A percentile compares a stretch with the other conserved stretches of the same genome.
Conservation (phyloP, 495 filamentous ascomycete species). For the Margaritispora aquatica region DNA sequence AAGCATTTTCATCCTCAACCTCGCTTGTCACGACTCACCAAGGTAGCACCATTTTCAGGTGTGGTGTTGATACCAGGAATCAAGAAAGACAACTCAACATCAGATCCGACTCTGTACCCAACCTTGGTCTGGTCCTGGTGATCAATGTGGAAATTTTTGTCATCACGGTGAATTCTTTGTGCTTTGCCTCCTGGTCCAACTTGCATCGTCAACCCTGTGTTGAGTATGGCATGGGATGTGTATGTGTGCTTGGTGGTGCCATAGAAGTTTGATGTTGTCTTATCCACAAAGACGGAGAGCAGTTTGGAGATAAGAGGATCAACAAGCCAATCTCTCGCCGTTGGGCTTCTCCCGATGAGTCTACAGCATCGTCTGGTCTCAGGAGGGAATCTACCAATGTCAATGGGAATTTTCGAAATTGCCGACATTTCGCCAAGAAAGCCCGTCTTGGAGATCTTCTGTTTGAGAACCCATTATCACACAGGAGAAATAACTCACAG, state of each 20-base stretch:
- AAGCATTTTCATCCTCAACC: neutral
- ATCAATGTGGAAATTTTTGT: slow-evolving; percentile 1
- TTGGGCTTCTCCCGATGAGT: neutral
- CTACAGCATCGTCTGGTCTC: neutral
- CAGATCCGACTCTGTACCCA: neutral
- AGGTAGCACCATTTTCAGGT: neutral
- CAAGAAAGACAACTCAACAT: neutral
- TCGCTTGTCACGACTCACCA: neutral
- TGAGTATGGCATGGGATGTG: neutral
- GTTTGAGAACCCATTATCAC: neutral
- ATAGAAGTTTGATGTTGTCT: slow-evolving; percentile 1
- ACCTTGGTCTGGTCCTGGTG: neutral
- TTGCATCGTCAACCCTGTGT: neutral
- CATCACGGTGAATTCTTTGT: neutral
- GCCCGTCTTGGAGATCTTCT: neutral
- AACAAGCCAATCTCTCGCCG: neutral
- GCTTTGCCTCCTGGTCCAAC: neutral
- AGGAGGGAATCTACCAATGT: neutral
- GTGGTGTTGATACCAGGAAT: neutral
- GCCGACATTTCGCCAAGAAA: no score
- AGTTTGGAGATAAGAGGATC: neutral
- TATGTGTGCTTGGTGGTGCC: neutral
- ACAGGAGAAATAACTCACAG: neutral
- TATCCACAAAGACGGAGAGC: neutral
- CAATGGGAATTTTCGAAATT: no score